Conservation (phyloP, 495 filamentous ascomycete genomes). For the Talaromyces ruber region DNA sequence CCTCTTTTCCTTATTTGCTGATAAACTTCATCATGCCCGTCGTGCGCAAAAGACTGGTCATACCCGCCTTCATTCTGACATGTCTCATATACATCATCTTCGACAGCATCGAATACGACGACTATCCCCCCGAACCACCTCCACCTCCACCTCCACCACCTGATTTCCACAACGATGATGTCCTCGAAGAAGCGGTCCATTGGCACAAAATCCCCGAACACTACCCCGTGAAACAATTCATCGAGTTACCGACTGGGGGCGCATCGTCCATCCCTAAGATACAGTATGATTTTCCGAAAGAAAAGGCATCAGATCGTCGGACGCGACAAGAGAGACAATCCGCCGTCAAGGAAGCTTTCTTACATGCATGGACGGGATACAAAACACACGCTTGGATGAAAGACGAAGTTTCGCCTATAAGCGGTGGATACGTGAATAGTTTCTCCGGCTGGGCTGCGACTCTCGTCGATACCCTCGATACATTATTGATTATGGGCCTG, state of each 20-base stretch:
- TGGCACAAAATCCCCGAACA: conserved; percentile 36
- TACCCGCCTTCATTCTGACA: conserved; percentile 20
- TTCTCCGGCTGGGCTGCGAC: conserved; percentile 59
- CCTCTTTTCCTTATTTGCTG: not conserved
- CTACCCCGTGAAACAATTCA: conserved; percentile 40
- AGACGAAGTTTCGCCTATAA: conserved; percentile 68
- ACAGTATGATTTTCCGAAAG: conserved; percentile 42
- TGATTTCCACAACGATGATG: conserved; percentile 10
- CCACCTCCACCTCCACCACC: not conserved
- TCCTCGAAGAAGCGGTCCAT: conserved; percentile 11
- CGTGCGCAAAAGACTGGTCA: conserved; percentile 16
- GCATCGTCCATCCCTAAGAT: conserved; percentile 37
- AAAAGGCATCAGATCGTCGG: conserved; percentile 26
- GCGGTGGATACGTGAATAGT: conserved; percentile 37
- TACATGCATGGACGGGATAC: conserved; percentile 69
- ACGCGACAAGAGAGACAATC: conserved; percentile 24
- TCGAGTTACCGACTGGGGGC: conserved; percentile 34
- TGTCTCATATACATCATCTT: conserved; percentile 24
- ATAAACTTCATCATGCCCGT: not conserved
- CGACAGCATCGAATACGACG: conserved; percentile 7
- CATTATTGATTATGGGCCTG: conserved; percentile 55
- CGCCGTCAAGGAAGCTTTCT: conserved; percentile 61
- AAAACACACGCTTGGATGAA: conserved; percentile 66
- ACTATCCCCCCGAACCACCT: not conserved
- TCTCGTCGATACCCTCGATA: conserved; percentile 54